Evolutionary conservation across 2,329 filamentous ascomycete genomes (phyloP).

Genomic region (Rutstroemia sydowiana): DNA sequence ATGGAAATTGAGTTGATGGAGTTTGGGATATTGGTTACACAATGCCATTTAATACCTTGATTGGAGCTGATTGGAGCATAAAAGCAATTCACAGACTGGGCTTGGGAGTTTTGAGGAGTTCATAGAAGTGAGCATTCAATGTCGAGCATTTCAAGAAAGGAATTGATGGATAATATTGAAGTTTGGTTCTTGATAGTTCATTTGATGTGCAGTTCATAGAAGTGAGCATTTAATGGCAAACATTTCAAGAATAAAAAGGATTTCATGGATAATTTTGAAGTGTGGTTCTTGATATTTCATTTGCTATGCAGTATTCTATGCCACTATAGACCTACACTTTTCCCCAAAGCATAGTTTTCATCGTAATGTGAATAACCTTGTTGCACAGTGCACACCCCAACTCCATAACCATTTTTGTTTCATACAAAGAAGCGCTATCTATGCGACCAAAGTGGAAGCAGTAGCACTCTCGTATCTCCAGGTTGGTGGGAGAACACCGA

Average conservation of each 20-base stretch:
- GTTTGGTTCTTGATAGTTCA: no score
- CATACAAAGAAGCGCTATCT: constrained; percentile 32
- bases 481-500: constrained; percentile 75
- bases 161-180: no score
- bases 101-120: neutral
- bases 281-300: constrained; percentile 25
- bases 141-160: no score
- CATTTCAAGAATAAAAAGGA: no score
- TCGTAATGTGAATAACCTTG: constrained; percentile 16
- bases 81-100: neutral
- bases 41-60: no score
- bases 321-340: constrained; percentile 20
- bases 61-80: neutral
- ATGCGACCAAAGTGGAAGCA: constrained; percentile 87
- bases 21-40: neutral
- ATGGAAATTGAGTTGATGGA: constrained; percentile 1
- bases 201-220: no score
- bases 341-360: neutral
- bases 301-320: constrained; percentile 23
- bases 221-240: no score
- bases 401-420: constrained; percentile 20
- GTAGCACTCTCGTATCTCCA: constrained; percentile 99
- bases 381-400: constrained; percentile 26
- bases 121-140: no score
- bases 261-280: no score